Evolutionary conservation across 257 asterid genomes (phyloP).

Genomic region (Osmanthus fragrans): DNA sequence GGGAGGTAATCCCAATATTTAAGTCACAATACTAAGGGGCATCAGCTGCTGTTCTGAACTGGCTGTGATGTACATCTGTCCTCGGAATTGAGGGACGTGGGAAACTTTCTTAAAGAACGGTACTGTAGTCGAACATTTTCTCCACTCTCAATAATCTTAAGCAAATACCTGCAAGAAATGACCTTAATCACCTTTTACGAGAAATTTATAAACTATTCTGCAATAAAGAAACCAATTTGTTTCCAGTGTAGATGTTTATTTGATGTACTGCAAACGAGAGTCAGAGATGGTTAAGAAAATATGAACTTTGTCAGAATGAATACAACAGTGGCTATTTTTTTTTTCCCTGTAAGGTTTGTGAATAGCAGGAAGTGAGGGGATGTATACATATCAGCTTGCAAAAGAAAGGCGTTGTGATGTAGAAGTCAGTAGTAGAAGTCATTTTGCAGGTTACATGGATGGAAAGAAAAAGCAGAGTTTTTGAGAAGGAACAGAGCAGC

Average conservation of each 20-base stretch:
- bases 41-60: slow-evolving; percentile 68
- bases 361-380: not conserved
- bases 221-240: not conserved
- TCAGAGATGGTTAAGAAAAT: not conserved
- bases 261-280: not conserved
- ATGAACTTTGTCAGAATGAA: not conserved
- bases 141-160: slow-evolving; percentile 74
- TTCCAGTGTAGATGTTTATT: not conserved
- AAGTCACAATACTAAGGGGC: slow-evolving; percentile 19
- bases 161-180: slow-evolving; percentile 70
- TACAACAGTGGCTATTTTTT: not conserved
- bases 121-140: slow-evolving; percentile 87
- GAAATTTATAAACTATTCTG: not conserved
- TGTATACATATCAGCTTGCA: not conserved
- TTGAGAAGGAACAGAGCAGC: not conserved
- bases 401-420: not conserved
- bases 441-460: not conserved
- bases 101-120: slow-evolving; percentile 65
- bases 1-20: slow-evolving; percentile 4
- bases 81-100: slow-evolving; percentile 50
- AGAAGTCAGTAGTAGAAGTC: not conserved
- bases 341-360: not conserved
- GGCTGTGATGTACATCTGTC: slow-evolving; percentile 53
- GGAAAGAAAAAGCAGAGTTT: not conserved
- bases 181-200: not conserved